Base-by-base conservation (phyloP, 208 protist genomes). In the Balamuthia mandrillaris region DNA sequence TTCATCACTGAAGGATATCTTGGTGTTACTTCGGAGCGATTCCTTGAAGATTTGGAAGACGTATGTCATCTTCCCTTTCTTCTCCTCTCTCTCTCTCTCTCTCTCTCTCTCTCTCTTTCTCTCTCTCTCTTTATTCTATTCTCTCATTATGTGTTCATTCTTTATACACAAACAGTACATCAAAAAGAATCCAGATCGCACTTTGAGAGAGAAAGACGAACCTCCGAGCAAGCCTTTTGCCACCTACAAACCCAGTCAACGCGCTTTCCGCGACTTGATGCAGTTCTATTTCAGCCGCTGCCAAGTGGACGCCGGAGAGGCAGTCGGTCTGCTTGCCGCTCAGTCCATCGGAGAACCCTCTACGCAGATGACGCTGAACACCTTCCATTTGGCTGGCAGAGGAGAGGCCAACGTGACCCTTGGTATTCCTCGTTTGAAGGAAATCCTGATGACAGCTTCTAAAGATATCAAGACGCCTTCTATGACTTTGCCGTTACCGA, bases 331-430 rank as follows among this genome's bases (percentile, higher is more conserved):
- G 35, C 84, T 99, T 6, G 98, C 97, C 12, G 98, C 95, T 10
- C 97, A 99, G 92, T 97, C 96, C 1, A 97, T 99, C 41, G 98
- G 98, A 54, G 98, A 99, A 89, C 98, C 98, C 27, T 99, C 97
- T 1, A 99, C 98, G 75, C 98, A 99, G 91, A 99, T 99, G 98
- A 99, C 98, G 39, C 94, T 99, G 10, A 99, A 99, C 94, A 99
- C 98, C 49, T 99, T 99, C 94, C 99, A 99, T 93, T 97, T 99
- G 66, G 98, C 99, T 31, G 47, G 18, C 21, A 4, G 29, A 12
- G 66, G 66, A 9, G 66, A 82, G 75, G 75, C 75, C 12, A 98
- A 99, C 93, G 98, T 99, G 35, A 99, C 98, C n/a, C 94, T 99
- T 49, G 98, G 98, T 92, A 99, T 99, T 87, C 98, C 98, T 37